Evolutionary conservation across 1,139 yeast species (phyloP).

Genomic region (Meyerozyma athensensis): DNA sequence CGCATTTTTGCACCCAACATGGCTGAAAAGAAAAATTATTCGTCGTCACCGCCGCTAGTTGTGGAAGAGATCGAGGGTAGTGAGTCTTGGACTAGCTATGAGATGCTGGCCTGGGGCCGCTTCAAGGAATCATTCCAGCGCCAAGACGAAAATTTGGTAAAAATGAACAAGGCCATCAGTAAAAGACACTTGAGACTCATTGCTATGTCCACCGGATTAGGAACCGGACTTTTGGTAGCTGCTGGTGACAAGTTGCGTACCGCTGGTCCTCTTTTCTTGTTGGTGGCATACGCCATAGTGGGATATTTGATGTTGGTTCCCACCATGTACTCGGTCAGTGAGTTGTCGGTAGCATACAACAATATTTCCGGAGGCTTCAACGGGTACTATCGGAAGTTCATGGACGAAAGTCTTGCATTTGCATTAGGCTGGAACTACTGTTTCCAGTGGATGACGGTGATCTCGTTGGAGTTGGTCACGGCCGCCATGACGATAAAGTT

Average conservation of each 20-base stretch:
- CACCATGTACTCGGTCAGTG: constrained; percentile 32
- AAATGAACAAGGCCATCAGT: constrained; percentile 1
- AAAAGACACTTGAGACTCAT: constrained; percentile 27
- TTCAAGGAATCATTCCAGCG: neutral
- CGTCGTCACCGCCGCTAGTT: neutral
- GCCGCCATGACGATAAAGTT: constrained; percentile 32
- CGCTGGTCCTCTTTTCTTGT: constrained; percentile 33
- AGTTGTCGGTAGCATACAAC: constrained; percentile 30
- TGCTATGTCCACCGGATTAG: constrained; percentile 33
- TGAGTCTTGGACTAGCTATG: neutral
- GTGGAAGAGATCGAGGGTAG: neutral
- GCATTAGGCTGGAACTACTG: constrained; percentile 37
- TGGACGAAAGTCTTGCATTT: constrained; percentile 32
- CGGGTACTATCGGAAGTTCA: constrained; percentile 28
- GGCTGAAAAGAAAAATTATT: neutral
- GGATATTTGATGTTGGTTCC: constrained; percentile 35
- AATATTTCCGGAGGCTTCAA: constrained; percentile 33
- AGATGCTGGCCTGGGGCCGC: neutral
- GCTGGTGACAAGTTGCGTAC: constrained; percentile 27
- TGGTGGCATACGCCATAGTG: constrained; percentile 29
- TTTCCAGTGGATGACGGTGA: constrained; percentile 31
- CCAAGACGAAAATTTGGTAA: neutral
- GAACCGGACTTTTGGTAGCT: constrained; percentile 36
- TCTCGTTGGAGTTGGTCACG: constrained; percentile 34
- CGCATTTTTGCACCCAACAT: neutral